Percentiles rank a stretch among this genome's conserved stretches.
phyloP scores from a whole-genome alignment of 1,139 yeast genomes.

The Saccharomyces hybrid region DNA sequence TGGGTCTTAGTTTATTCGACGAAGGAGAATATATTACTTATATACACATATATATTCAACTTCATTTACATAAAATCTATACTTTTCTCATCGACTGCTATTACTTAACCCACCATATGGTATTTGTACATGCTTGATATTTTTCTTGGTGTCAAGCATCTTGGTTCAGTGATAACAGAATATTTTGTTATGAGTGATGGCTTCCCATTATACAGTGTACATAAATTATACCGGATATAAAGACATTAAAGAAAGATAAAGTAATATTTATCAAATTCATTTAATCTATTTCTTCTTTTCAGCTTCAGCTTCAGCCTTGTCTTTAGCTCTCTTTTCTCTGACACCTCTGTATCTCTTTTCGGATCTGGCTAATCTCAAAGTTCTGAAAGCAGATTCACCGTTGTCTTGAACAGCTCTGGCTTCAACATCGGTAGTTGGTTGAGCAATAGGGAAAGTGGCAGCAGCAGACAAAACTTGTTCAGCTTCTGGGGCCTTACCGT shows the following conservation, averaged over 20 bases:
- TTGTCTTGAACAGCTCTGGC: too few relatives aligned
- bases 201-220: constrained; percentile 3
- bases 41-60: background rate
- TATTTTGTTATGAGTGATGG: constrained; percentile 1
- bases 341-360: too few relatives aligned
- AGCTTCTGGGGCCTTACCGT: constrained; percentile 71
- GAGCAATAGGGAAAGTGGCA: constrained; percentile 88
- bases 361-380: too few relatives aligned
- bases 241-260: constrained; percentile 4
- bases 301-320: too few relatives aligned
- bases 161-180: background rate
- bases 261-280: background rate
- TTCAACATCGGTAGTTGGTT: constrained; percentile 31
- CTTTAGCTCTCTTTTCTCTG: too few relatives aligned
- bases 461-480: constrained; percentile 67
- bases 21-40: constrained; percentile 31
- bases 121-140: background rate
- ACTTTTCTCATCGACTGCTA: background rate
- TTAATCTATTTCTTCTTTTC: too few relatives aligned
- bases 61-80: background rate
- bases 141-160: background rate
- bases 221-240: constrained; percentile 6
- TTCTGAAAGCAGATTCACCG: too few relatives aligned
- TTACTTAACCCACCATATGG: background rate
- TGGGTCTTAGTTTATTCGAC: constrained; percentile 84